phyloP scores from a whole-genome alignment of 2,329 filamentous ascomycete species.

The Remersonia thermophila region DNA sequence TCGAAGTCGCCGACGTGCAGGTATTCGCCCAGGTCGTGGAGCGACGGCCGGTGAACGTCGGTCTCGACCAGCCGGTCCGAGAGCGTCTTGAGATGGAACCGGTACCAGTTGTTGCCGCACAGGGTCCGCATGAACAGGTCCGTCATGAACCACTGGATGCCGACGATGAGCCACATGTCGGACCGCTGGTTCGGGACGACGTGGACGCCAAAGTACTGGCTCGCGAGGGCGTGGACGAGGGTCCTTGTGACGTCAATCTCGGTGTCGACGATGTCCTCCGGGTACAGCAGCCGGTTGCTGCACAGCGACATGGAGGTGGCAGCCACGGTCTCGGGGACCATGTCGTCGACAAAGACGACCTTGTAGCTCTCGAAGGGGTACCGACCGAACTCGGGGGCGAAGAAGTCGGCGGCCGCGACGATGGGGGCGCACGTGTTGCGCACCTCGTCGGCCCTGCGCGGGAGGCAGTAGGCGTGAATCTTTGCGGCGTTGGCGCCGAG shows the following conservation, averaged over 20 bases:
- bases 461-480: conserved; percentile 83
- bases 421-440: conserved; percentile 78
- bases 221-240: conserved; percentile 72
- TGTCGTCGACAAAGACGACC: conserved; percentile 86
- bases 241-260: conserved; percentile 70
- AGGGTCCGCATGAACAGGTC: conserved; percentile 83
- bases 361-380: conserved; percentile 92
- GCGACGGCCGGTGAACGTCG: conserved; percentile 70
- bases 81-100: conserved; percentile 76
- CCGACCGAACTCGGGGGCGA: conserved; percentile 75
- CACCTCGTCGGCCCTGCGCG: conserved; percentile 68
- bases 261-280: conserved; percentile 72
- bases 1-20: conserved; percentile 76
- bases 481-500: conserved; percentile 80
- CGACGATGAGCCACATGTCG: conserved; percentile 83
- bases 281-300: conserved; percentile 75
- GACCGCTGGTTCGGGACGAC: conserved; percentile 70
- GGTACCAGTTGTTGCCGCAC: conserved; percentile 89
- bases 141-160: conserved; percentile 88
- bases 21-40: conserved; percentile 66
- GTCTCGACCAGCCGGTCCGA: conserved; percentile 71
- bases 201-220: conserved; percentile 89
- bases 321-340: conserved; percentile 60
- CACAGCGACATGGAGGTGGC: conserved; percentile 78
- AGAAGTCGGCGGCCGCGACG: conserved; percentile 78